Base-by-base conservation (phyloP, 2,329 filamentous ascomycete species). In the Aspergillus brunneoviolaceus region DNA sequence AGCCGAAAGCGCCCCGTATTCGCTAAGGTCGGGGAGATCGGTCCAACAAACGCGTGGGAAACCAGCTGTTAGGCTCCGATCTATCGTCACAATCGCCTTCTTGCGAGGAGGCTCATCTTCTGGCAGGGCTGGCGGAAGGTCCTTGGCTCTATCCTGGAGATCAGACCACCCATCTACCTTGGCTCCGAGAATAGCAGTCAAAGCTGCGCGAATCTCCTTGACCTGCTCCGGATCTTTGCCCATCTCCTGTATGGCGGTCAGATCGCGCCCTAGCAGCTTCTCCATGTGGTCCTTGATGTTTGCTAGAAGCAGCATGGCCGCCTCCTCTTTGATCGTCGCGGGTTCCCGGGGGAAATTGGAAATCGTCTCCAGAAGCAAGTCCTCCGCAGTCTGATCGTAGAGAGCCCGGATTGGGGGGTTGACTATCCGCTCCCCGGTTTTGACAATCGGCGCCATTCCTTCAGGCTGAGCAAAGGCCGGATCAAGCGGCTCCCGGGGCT, bases 241-340 rank as follows among this genome's bases (percentile, higher is more conserved):
- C 77, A 79, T 79, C 65, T 79, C 76, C 65, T 79, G 76, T 3
- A 79, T 79, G 47, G 77, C 77, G 11, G 73, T 77, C 59, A 79
- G 59, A 60, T 77, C 76, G 47, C 76, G 74, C 6, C 77, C 77
- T 7, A 79, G 69, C 33, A 80, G 72, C 54, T 76, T 78, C 59
- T 81, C 79, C 77, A 81, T 80, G 65, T 81, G 79, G 57, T 77
- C 76, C 61, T 79, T 80, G 54, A 81, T 80, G 60, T 80, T 80
- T 23, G 79, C 78, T 51, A 81, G 73, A 23, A 81, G 71, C 14
- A 80, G 63, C 73, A 79, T 80, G 16, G 79, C 78, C 27, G 77
- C 77, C 63, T 80, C 79, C 69, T 80, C 77, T 59, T 79, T 79
- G 54, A 79, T 78, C 10, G 75, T 78, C 16, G 76, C 73, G 5